Base-by-base conservation (phyloP, 208 protist species). In the Herpetomonas samuelpessoai region DNA sequence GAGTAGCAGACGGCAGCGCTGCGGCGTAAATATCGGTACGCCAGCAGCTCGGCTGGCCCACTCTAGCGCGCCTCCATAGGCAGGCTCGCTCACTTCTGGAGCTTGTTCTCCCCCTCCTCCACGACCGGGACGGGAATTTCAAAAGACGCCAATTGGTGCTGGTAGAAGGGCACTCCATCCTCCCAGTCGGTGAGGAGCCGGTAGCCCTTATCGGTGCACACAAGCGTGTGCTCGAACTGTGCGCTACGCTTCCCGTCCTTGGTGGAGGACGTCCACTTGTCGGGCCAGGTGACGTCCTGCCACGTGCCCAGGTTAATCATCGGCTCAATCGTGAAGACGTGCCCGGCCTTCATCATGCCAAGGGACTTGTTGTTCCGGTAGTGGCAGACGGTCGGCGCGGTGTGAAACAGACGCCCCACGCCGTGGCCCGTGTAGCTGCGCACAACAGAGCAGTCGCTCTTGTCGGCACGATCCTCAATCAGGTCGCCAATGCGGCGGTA, bases 271-370 rank as follows among this genome's bases (percentile, higher is more conserved):
- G 98, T 99, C 98, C 98, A 99, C n/a, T 95, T 89, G 57, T 99
- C 98, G 7, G 93, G 86, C 94, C 95, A 98, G 9, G 93, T 88
- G 10, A 89, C 77, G 66, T 97, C 93, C 57, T 96, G 70, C 85
- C 88, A 93, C n/a, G 62, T 79, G 21, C 94, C 95, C 21, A 92
- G 76, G 75, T 98, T 99, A 49, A 99, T 98, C 90, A 99, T 99
- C 25, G 98, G 98, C 86, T 99, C 98, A 57, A 99, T 99, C 0
- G 98, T 99, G 69, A 98, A 99, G 44, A 97, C 88, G 72, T 98
- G 93, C 9, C 98, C 98, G 7, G 81, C 64, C 65, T 88, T 80
- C 67, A 96, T 95, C 54, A 95, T 84, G n/a, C 93, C 91, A 0
- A 84, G 57, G 57, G 70, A 88, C 76, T 97, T 96, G 78, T 96